These are phyloP conservation scores for Cladophialophora yegresii DNA, from an alignment of 2,329 filamentous ascomycete genomes.

Conservation along the genomic window DNA sequence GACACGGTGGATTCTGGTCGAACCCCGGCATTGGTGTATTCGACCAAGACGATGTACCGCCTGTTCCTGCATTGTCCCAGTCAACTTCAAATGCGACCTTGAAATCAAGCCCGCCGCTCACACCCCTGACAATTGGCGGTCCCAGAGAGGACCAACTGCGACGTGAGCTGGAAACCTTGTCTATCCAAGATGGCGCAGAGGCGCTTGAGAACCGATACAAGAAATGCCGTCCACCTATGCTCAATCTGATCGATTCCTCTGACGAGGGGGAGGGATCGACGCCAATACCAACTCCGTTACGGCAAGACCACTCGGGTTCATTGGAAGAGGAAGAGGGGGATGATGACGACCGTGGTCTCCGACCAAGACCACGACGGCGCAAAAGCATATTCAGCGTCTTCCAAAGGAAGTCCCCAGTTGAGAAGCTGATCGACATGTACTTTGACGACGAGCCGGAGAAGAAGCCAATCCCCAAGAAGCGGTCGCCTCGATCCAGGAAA, in stretches of 20 bases:
- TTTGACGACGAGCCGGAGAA: slow-evolving; percentile 29
- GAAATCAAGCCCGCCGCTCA: slow-evolving; percentile 22
- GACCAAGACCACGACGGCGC: slow-evolving; percentile 15
- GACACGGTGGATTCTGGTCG: slow-evolving; percentile 23
- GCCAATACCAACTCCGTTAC: not conserved
- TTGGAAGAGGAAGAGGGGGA: not conserved
- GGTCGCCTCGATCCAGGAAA: slow-evolving; percentile 17
- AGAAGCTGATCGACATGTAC: slow-evolving; percentile 35
- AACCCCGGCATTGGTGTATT: not conserved
- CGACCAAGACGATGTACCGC: slow-evolving; percentile 7
- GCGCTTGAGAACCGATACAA: slow-evolving; percentile 23
- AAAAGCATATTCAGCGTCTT: slow-evolving; percentile 32
- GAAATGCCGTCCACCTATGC: slow-evolving; percentile 16
- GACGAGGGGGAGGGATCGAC: slow-evolving; percentile 10
- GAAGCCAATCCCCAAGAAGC: slow-evolving; percentile 6
- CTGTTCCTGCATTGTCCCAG: slow-evolving; percentile 21
- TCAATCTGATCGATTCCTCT: slow-evolving; percentile 18
- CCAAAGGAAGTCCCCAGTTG: slow-evolving; percentile 28
- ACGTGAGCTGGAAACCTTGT: slow-evolving; percentile 30
- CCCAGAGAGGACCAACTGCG: slow-evolving; percentile 31
- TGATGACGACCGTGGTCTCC: not conserved
- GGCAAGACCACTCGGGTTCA: not conserved
- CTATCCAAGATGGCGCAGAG: slow-evolving; percentile 26
- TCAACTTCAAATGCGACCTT: slow-evolving; percentile 19
- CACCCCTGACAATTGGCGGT: slow-evolving; percentile 20